Evolutionary conservation across 805 yeast species (phyloP).

Genomic region (Candida saitoana): DNA sequence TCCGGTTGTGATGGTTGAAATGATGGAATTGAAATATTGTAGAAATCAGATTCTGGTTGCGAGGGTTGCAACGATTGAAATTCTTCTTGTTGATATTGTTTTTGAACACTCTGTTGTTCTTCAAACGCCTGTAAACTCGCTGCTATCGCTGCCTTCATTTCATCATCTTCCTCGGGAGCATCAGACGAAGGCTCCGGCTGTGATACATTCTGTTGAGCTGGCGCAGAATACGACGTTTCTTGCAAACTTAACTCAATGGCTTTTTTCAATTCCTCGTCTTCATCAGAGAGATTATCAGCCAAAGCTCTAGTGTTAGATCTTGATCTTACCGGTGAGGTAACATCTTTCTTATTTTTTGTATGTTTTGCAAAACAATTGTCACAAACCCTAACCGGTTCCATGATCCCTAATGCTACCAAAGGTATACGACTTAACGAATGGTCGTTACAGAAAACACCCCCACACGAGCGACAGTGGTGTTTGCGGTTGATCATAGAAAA

Average conservation of each 20-base stretch:
- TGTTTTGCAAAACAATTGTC: constrained; percentile 62
- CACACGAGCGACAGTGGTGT: constrained; percentile 96
- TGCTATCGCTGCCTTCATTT: constrained; percentile 89
- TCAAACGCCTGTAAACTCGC: constrained; percentile 80
- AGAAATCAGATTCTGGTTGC: constrained; percentile 21
- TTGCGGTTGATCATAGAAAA: constrained; percentile 83
- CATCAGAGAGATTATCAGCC: not conserved
- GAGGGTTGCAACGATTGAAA: constrained; percentile 9
- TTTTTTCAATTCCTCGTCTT: constrained; percentile 65
- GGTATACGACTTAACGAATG: constrained; percentile 75
- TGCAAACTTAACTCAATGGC: constrained; percentile 78
- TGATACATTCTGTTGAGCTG: constrained; percentile 5
- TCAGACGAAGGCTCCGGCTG: constrained; percentile 11
- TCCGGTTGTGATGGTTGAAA: constrained; percentile 6
- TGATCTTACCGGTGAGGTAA: not conserved
- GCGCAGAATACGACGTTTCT: constrained; percentile 36
- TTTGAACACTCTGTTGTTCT: constrained; percentile 18
- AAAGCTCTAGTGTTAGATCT: not conserved
- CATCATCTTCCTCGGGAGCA: constrained; percentile 62
- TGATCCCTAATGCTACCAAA: constrained; percentile 79
- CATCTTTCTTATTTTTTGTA: not conserved
- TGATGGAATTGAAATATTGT: constrained; percentile 25
- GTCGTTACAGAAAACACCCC: constrained; percentile 84
- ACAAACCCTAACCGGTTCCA: constrained; percentile 88
- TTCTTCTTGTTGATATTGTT: constrained; percentile 7